These are phyloP conservation scores for Paracorniculantispora psalliotae DNA, from an alignment of 2,329 filamentous ascomycete genomes.

Conservation along the genomic window DNA sequence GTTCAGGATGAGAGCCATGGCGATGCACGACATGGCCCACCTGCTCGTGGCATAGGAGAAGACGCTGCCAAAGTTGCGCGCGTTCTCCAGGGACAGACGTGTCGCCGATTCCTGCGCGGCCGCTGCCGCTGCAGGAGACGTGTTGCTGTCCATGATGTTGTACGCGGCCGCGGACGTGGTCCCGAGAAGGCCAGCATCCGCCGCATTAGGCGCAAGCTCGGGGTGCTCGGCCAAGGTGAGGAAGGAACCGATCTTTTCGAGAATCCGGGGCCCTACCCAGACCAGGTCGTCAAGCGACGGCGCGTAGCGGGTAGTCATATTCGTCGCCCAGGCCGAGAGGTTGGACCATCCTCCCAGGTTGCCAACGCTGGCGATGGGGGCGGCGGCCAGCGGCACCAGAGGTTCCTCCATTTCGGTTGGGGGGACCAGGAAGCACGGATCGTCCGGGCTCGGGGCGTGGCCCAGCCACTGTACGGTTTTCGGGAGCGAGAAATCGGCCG, in stretches of 20 bases:
- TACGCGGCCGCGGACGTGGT: slow-evolving; percentile 22
- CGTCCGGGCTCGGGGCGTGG: not conserved
- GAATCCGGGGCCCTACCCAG: slow-evolving; percentile 63
- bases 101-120: slow-evolving; percentile 31
- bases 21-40: slow-evolving; percentile 86
- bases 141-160: slow-evolving; percentile 25
- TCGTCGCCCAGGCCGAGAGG: slow-evolving; percentile 52
- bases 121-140: not conserved
- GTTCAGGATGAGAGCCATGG: slow-evolving; percentile 82
- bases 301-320: slow-evolving; percentile 54
- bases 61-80: slow-evolving; percentile 73
- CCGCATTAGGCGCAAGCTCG: slow-evolving; percentile 48
- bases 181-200: slow-evolving; percentile 17
- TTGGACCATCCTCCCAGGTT: slow-evolving; percentile 43
- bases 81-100: slow-evolving; percentile 48
- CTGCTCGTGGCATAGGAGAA: slow-evolving; percentile 87
- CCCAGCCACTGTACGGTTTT: slow-evolving; percentile 2
- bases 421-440: not conserved
- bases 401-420: slow-evolving; percentile 5
- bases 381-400: slow-evolving; percentile 1
- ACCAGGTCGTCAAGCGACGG: slow-evolving; percentile 66
- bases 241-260: slow-evolving; percentile 63
- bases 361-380: not conserved
- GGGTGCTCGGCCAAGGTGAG: slow-evolving; percentile 55
- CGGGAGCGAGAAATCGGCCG: not conserved